Percentiles rank a stretch among this genome's conserved stretches.
These are phyloP conservation scores for Brassica incana DNA, from an alignment of 345 rosid genomes.

Conservation along the genomic window DNA sequence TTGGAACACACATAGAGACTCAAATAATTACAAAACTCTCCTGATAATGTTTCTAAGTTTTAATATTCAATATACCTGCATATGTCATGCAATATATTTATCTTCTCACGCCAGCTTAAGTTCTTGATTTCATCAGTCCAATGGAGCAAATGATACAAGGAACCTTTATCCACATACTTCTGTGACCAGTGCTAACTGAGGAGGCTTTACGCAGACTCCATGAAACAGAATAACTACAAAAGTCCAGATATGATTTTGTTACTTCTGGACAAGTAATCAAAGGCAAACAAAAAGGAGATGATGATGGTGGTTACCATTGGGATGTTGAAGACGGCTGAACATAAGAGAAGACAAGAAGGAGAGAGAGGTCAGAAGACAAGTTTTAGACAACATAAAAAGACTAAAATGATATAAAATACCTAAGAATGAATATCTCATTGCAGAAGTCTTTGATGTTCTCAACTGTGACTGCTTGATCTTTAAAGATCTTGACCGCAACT, in stretches of 20 bases:
- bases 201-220: slow-evolving; percentile 93
- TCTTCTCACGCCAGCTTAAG: slow-evolving; percentile 61
- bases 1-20: slow-evolving; percentile 26
- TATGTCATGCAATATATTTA: slow-evolving; percentile 76
- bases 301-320: slow-evolving; percentile 62
- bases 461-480: slow-evolving; percentile 66
- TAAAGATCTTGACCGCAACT: slow-evolving; percentile 83
- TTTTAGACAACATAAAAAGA: neutral
- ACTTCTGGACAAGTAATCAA: neutral
- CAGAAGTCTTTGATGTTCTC: slow-evolving; percentile 82
- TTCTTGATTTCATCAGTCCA: slow-evolving; percentile 62
- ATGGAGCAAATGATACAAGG: slow-evolving; percentile 69
- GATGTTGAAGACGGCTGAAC: slow-evolving; percentile 83
- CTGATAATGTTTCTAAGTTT: neutral
- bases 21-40: neutral
- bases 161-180: slow-evolving; percentile 88
- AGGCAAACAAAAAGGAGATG: neutral
- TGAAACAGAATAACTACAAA: slow-evolving; percentile 80
- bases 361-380: slow-evolving; percentile 38
- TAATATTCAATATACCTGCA: slow-evolving; percentile 58
- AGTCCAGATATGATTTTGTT: slow-evolving; percentile 1
- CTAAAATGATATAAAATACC: slow-evolving; percentile 43
- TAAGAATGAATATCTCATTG: slow-evolving; percentile 83
- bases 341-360: slow-evolving; percentile 32
- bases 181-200: slow-evolving; percentile 74